Conservation (phyloP, 73 alveolate genomes). For the Symbiodinium natans region DNA sequence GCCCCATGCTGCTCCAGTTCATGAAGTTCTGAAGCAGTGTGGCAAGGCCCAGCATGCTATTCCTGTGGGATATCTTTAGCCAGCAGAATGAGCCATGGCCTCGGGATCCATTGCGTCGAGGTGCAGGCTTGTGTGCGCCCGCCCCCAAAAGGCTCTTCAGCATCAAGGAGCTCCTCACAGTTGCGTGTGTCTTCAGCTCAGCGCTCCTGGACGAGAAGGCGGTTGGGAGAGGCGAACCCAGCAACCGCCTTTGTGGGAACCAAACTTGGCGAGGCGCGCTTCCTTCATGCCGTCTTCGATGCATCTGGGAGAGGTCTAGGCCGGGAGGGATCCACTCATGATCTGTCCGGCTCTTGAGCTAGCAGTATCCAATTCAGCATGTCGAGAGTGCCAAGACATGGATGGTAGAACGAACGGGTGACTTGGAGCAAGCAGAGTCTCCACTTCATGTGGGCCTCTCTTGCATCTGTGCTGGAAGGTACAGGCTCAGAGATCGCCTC, state of each 20-base stretch:
- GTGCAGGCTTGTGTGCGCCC: no score
- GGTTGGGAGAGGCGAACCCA: background rate
- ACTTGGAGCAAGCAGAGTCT: no score
- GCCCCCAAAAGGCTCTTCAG: constrained; percentile 41
- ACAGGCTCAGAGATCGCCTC: constrained; percentile 76
- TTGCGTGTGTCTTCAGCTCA: constrained; percentile 55
- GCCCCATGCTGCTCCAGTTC: no score
- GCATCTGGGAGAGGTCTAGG: constrained; percentile 55
- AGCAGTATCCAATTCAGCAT: no score
- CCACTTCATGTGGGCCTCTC: no score
- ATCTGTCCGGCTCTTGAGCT: background rate
- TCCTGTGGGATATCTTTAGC: constrained; percentile 88
- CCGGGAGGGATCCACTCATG: background rate
- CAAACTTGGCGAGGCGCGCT: constrained; percentile 27
- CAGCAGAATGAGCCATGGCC: constrained; percentile 49
- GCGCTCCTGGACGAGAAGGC: constrained; percentile 63
- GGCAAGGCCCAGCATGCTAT: constrained; percentile 64
- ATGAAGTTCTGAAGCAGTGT: no score
- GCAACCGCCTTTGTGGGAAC: no score
- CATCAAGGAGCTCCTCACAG: constrained; percentile 77
- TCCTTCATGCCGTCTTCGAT: constrained; percentile 74
- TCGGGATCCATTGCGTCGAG: background rate
- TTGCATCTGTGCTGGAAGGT: constrained; percentile 11
- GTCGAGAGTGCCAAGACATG: no score
- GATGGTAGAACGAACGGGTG: no score